Evolutionary conservation across 2,329 filamentous ascomycete genomes (phyloP).

Genomic region (Epichloe gansuensis): DNA sequence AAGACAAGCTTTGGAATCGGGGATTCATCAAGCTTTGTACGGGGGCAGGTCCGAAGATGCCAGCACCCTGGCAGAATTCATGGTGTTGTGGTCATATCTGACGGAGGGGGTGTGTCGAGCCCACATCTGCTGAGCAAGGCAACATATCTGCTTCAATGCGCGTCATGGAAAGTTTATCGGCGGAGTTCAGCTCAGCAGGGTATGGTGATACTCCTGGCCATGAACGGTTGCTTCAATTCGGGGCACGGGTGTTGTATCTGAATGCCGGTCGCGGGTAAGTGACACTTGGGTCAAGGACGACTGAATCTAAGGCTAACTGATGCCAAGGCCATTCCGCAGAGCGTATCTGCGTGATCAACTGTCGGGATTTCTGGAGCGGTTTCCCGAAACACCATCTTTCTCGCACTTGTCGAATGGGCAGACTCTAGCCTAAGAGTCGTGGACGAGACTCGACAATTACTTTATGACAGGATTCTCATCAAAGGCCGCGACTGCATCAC

Average conservation of each 20-base stretch:
- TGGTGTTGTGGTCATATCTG: slow-evolving; percentile 58
- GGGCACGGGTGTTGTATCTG: slow-evolving; percentile 51
- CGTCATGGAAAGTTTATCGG: slow-evolving; percentile 28
- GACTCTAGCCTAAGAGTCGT: slow-evolving; percentile 61
- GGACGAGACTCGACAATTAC: slow-evolving; percentile 60
- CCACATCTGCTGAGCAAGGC: slow-evolving; percentile 36
- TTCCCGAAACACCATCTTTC: slow-evolving; percentile 65
- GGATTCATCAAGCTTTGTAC: slow-evolving; percentile 44
- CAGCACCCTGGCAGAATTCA: slow-evolving; percentile 44
- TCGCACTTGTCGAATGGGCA: slow-evolving; percentile 61
- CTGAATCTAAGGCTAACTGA: background rate
- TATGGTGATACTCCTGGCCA: slow-evolving; percentile 25
- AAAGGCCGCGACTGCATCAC: slow-evolving; percentile 28
- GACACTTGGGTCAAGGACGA: background rate
- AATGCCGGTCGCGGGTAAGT: slow-evolving; percentile 48
- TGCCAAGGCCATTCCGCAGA: slow-evolving; percentile 51
- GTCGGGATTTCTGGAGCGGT: slow-evolving; percentile 45
- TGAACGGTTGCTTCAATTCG: slow-evolving; percentile 58
- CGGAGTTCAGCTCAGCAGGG: slow-evolving; percentile 28
- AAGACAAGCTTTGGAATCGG: slow-evolving; percentile 38
- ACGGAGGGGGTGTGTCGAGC: slow-evolving; percentile 29
- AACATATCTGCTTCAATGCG: slow-evolving; percentile 40
- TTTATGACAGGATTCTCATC: slow-evolving; percentile 40
- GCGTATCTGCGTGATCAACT: slow-evolving; percentile 51
- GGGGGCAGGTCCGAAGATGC: slow-evolving; percentile 36